Base-by-base conservation (phyloP, 192 early-diverging fungal species). In the Coemansia sp. region DNA sequence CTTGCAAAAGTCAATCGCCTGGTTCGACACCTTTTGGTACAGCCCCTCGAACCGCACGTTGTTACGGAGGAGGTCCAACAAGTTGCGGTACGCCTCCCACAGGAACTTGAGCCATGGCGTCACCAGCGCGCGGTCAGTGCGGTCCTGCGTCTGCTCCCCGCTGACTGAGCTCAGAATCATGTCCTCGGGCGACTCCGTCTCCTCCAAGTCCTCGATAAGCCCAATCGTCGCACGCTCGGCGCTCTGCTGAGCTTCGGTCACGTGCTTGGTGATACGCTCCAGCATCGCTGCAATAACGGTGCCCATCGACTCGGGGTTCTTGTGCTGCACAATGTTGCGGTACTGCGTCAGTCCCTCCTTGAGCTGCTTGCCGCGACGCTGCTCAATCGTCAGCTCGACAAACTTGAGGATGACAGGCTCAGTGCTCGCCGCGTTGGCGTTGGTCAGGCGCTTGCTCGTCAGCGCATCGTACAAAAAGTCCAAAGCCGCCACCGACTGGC, bases 11-110 rank as follows among this genome's bases (percentile, higher is more conserved):
- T 94, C 88, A 84, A 99, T 96, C 11, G 98, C 97, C 87, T 97
- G 88, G 74, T 90, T 90, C 65, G 95, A 92, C 63, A 97, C 87
- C 39, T 64, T 81, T 83, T 99, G 97, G 88, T 99, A 99, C 41
- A 98, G 88, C 9, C 88, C 80, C 85, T 99, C 98, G 50, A 99
- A 88, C 41, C 95, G 89, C 68, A 92, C 90, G 73, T 98, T 98
- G 91, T 98, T 98, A 72, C 97, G 88, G 80, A 99, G 81, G 60
- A 96, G 95, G 74, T 99, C 97, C 53, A 99, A 89, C 47, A 95
- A 91, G 68, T 95, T 98, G 62, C 98, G 88, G 86, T 99, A 98
- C n/a, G 93, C 92, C 86, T 99, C 98, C 98, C 98, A 99, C 73
- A 98, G 88, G 85, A 99, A 98, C 86, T 95, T 96, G 64, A 99